Base-by-base conservation (phyloP, 352 stramenopile species). In the Pythium plurisporium region DNA sequence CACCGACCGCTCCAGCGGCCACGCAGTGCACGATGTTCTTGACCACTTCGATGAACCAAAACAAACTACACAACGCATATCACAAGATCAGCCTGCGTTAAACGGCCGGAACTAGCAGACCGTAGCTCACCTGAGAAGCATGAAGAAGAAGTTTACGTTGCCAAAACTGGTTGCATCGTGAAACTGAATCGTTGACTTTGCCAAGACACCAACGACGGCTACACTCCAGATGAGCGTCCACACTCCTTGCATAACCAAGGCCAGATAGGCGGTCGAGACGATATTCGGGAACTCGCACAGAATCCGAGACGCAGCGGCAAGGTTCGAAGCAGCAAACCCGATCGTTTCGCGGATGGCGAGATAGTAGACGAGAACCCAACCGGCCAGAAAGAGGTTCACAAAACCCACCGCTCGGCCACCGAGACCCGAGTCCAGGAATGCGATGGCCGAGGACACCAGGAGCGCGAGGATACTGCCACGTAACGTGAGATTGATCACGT, bases 21-120 rank as follows among this genome's bases (percentile, higher is more conserved):
- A 92, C 73, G 65, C 86, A 95, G 58, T 95, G 86, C n/a, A 95
- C 83, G 23, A 91, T 70, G 59, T 91, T 95, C 68, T 86, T 87
- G 11, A 74, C 67, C 9, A 95, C 86, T 56, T 95, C 80, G 41
- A 93, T 74, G 49, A 90, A 87, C 86, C 86, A 95, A 66, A 76
- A 89, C 41, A 91, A 76, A 59, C 85, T 94, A 46, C 10, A 40
- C 46, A 31, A 44, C 5, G n/a, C n/a, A n/a, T 44, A n/a, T n/a
- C n/a, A n/a, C n/a, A n/a, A n/a, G n/a, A n/a, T n/a, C n/a, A n/a
- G n/a, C n/a, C n/a, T n/a, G n/a, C n/a, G n/a, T n/a, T n/a, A n/a
- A n/a, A n/a, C n/a, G n/a, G n/a, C n/a, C n/a, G n/a, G n/a, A n/a
- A n/a, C n/a, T n/a, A n/a, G n/a, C n/a, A 25, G 3, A 36, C 41